A percentile compares a stretch with the other conserved stretches of the same genome.
Conservation (phyloP, 306 rosid species). For the Mucuna pruriens region DNA sequence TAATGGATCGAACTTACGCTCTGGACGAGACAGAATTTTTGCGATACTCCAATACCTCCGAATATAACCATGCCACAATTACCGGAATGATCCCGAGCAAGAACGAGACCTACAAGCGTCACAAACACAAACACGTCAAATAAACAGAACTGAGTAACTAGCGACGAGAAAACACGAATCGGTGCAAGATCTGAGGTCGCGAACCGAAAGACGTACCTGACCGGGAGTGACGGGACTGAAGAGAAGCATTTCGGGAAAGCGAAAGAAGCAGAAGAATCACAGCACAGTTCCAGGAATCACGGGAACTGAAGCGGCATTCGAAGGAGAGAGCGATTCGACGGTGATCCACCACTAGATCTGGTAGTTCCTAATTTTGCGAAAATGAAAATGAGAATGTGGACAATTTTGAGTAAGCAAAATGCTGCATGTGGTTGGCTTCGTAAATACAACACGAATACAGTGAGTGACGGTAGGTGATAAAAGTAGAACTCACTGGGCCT, state of each 20-base stretch:
- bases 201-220: slow-evolving; percentile 63
- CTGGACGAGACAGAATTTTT: slow-evolving; percentile 62
- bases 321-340: slow-evolving; percentile 36
- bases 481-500: not conserved
- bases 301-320: slow-evolving; percentile 36
- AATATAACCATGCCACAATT: slow-evolving; percentile 70
- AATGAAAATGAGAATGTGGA: not conserved
- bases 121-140: slow-evolving; percentile 5
- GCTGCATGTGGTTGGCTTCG: not conserved
- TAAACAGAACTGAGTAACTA: not conserved
- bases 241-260: slow-evolving; percentile 54
- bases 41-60: slow-evolving; percentile 79
- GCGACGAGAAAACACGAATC: slow-evolving; percentile 16
- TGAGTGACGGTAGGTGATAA: not conserved
- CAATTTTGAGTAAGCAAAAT: not conserved
- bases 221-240: slow-evolving; percentile 74
- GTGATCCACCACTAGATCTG: slow-evolving; percentile 43
- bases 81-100: slow-evolving; percentile 72
- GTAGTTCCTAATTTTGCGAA: slow-evolving; percentile 27
- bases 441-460: not conserved
- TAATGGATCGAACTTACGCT: slow-evolving; percentile 57
- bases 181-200: slow-evolving; percentile 47
- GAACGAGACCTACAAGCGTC: slow-evolving; percentile 62
- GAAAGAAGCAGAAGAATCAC: slow-evolving; percentile 6
- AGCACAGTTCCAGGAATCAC: slow-evolving; percentile 34